phyloP scores from a whole-genome alignment of 495 filamentous ascomycete species.

The Aspergillus campestris region DNA sequence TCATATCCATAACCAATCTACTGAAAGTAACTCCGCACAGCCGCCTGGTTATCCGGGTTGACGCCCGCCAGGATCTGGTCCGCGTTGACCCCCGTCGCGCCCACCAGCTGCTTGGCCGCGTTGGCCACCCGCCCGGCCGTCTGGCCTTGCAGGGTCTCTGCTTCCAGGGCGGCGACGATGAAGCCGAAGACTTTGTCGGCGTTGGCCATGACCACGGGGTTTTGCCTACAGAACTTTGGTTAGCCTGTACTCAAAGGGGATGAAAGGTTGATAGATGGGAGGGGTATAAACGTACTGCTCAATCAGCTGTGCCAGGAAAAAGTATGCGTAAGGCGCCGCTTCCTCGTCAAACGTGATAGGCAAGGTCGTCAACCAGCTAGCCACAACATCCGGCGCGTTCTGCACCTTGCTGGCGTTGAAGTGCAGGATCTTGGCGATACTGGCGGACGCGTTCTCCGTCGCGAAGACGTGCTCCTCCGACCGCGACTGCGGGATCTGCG shows the following conservation, averaged over 20 bases:
- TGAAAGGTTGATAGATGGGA: background rate
- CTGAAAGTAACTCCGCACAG: slow-evolving; percentile 63
- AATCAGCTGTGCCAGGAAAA: slow-evolving; percentile 83
- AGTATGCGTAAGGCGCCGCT: slow-evolving; percentile 93
- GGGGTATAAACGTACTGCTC: slow-evolving; percentile 86
- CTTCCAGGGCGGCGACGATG: slow-evolving; percentile 80
- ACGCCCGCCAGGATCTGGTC: slow-evolving; percentile 61
- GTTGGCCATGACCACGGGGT: slow-evolving; percentile 68
- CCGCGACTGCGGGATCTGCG: slow-evolving; percentile 68
- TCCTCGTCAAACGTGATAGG: slow-evolving; percentile 95
- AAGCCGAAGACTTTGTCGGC: slow-evolving; percentile 71
- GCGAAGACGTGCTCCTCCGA: slow-evolving; percentile 94
- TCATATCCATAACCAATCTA: slow-evolving; percentile 18
- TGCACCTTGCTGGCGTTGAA: slow-evolving; percentile 69
- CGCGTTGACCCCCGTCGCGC: slow-evolving; percentile 59
- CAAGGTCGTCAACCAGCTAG: slow-evolving; percentile 79
- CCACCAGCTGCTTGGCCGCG: slow-evolving; percentile 65
- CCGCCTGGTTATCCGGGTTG: slow-evolving; percentile 64
- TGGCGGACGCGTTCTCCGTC: slow-evolving; percentile 94
- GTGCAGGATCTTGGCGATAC: slow-evolving; percentile 92
- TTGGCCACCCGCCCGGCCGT: slow-evolving; percentile 63
- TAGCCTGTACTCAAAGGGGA: slow-evolving; percentile 5
- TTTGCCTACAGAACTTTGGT: slow-evolving; percentile 60
- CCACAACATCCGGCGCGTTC: slow-evolving; percentile 62
- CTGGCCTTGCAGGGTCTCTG: slow-evolving; percentile 80